Percentiles rank a stretch among this genome's conserved stretches.
Conservation (phyloP, 306 rosid genomes). For the Cyclanthera cordifolia region DNA sequence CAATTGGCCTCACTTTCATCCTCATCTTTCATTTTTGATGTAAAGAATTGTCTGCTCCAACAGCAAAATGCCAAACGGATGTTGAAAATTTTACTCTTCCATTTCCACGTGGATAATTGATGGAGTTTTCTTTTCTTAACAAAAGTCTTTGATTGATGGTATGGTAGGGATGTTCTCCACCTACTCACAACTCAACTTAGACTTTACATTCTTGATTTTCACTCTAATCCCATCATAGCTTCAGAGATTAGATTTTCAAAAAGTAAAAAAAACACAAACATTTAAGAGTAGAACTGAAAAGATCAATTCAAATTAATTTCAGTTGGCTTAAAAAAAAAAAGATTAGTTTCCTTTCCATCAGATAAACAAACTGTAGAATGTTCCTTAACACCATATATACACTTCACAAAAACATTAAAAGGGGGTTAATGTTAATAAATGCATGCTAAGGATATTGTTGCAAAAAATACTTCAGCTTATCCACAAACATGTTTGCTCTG, state of each 20-base stretch:
- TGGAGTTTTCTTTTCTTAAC: no score
- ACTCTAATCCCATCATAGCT: no score
- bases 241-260: no score
- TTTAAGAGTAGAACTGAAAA: background rate
- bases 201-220: background rate
- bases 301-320: background rate
- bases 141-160: background rate
- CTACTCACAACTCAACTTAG: background rate
- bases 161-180: background rate
- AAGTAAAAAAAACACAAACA: background rate
- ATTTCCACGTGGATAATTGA: background rate
- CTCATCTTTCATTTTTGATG: background rate
- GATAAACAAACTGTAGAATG: background rate
- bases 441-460: background rate
- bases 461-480: background rate
- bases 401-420: background rate
- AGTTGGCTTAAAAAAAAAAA: no score
- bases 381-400: background rate
- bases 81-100: background rate
- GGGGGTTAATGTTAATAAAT: no score
- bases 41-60: background rate
- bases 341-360: slow-evolving; percentile 5
- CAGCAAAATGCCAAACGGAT: slow-evolving; percentile 8
- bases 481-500: background rate
- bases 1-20: background rate